Evolutionary conservation across 345 rosid genomes (phyloP).

Genomic region (Cardamine resedifolia): DNA sequence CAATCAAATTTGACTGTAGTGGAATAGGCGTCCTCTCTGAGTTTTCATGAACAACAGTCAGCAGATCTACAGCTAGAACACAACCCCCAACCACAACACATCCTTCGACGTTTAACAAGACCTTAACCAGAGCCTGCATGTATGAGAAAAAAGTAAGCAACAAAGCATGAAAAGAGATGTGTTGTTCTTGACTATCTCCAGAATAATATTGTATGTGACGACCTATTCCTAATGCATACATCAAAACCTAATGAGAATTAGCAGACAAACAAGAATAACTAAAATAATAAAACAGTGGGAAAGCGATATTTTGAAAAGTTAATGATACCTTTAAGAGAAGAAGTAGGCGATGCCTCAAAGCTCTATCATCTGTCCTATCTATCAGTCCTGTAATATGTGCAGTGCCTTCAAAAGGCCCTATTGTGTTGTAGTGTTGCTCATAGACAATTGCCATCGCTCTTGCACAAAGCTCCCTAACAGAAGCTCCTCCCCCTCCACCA

Average conservation of each 20-base stretch:
- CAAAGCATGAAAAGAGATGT: conserved; percentile 24
- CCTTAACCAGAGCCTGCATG: conserved; percentile 90
- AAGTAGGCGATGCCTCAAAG: conserved; percentile 94
- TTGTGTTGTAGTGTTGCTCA: conserved; percentile 80
- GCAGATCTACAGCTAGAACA: conserved; percentile 95
- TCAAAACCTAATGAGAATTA: neutral
- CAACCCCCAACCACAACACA: conserved; percentile 99
- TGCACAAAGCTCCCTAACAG: conserved; percentile 99
- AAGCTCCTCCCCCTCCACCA: conserved; percentile 98
- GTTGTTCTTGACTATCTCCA: conserved; percentile 21
- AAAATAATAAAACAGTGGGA: neutral
- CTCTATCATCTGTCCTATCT: conserved; percentile 95
- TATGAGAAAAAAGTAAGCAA: conserved; percentile 18
- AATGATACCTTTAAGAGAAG: conserved; percentile 80
- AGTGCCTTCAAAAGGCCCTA: conserved; percentile 97
- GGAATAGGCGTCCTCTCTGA: conserved; percentile 98
- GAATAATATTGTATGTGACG: conserved; percentile 10
- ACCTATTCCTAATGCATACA: conserved; percentile 12
- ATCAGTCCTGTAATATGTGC: conserved; percentile 91
- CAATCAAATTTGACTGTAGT: conserved; percentile 90
- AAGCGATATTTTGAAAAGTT: neutral
- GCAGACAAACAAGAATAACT: neutral
- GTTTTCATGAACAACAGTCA: conserved; percentile 93
- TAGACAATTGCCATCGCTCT: conserved; percentile 98
- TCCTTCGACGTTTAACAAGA: conserved; percentile 83